Percentiles rank a stretch among this genome's conserved stretches.
phyloP scores from a whole-genome alignment of 2,329 filamentous ascomycete species.

The Nemania serpens region DNA sequence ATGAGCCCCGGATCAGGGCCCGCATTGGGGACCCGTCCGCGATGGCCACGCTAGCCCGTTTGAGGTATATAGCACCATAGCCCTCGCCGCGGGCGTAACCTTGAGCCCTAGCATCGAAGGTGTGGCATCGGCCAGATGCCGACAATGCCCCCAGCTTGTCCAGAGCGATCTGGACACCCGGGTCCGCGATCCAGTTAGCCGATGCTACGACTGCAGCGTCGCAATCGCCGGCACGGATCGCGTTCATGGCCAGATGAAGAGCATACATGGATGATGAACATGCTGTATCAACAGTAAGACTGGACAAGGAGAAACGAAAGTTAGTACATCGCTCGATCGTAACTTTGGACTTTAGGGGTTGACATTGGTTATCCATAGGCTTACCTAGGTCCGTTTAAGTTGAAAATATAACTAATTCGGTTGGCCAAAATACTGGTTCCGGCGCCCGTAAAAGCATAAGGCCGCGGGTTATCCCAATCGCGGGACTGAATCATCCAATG shows the following conservation, averaged over 20 bases:
- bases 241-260: constrained; percentile 33
- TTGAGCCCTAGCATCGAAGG: constrained; percentile 30
- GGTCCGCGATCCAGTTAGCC: constrained; percentile 36
- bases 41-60: constrained; percentile 21
- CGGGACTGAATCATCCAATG: constrained; percentile 30
- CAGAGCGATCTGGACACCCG: constrained; percentile 27
- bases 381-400: constrained; percentile 42
- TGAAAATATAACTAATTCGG: constrained; percentile 40
- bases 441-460: constrained; percentile 25
- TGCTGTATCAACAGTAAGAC: constrained; percentile 44
- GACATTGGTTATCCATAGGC: neutral
- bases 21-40: constrained; percentile 22
- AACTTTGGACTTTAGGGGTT: no score
- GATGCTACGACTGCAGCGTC: constrained; percentile 38
- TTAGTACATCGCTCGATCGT: neutral
- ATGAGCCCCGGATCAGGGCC: constrained; percentile 29
- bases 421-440: constrained; percentile 26
- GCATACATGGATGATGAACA: constrained; percentile 44
- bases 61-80: constrained; percentile 31
- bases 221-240: constrained; percentile 29
- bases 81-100: constrained; percentile 33
- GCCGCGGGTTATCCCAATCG: constrained; percentile 27
- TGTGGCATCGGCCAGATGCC: constrained; percentile 17
- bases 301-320: constrained; percentile 26
- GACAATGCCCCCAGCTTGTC: constrained; percentile 30